These are phyloP conservation scores for Passalora sequoiae DNA, from an alignment of 2,329 filamentous ascomycete genomes.

Conservation along the genomic window DNA sequence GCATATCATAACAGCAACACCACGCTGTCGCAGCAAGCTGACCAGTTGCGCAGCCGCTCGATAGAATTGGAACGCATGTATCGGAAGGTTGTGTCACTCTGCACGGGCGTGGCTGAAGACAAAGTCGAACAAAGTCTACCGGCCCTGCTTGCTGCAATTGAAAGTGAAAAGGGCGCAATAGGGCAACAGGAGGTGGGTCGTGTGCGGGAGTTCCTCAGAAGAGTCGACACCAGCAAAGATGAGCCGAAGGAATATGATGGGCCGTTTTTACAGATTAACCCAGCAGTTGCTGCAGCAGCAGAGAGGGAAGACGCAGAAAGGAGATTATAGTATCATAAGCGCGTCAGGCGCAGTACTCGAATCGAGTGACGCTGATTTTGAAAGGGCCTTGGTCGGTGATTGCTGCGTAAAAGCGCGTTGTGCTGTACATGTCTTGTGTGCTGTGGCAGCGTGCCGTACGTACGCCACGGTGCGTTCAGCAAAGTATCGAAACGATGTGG, in stretches of 20 bases:
- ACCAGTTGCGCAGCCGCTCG: slow-evolving; percentile 69
- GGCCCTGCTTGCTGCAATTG: slow-evolving; percentile 76
- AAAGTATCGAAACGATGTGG: too few species aligned
- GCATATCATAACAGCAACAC: slow-evolving; percentile 67
- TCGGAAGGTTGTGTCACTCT: slow-evolving; percentile 78
- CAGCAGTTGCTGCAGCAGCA: slow-evolving; percentile 10
- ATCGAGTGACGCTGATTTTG: too few species aligned
- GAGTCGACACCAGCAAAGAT: slow-evolving; percentile 57
- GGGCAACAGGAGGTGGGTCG: slow-evolving; percentile 58
- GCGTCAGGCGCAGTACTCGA: too few species aligned
- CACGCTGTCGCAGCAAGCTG: slow-evolving; percentile 61
- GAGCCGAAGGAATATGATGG: slow-evolving; percentile 1
- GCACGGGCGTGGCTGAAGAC: slow-evolving; percentile 71
- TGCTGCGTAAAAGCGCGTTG: too few species aligned
- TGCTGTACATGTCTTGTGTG: too few species aligned
- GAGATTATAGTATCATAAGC: too few species aligned
- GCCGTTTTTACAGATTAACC: slow-evolving; percentile 11
- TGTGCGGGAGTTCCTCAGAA: slow-evolving; percentile 72
- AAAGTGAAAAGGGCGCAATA: slow-evolving; percentile 60
- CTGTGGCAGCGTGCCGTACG: too few species aligned
- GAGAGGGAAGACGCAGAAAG: too few species aligned
- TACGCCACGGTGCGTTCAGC: too few species aligned
- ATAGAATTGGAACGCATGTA: slow-evolving; percentile 84
- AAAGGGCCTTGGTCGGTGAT: too few species aligned
- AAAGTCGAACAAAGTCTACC: slow-evolving; percentile 78